A percentile compares a stretch with the other conserved stretches of the same genome.
These are phyloP conservation scores for Hanseniaspora mollemarum DNA, from an alignment of 805 yeast genomes.

Conservation along the genomic window DNA sequence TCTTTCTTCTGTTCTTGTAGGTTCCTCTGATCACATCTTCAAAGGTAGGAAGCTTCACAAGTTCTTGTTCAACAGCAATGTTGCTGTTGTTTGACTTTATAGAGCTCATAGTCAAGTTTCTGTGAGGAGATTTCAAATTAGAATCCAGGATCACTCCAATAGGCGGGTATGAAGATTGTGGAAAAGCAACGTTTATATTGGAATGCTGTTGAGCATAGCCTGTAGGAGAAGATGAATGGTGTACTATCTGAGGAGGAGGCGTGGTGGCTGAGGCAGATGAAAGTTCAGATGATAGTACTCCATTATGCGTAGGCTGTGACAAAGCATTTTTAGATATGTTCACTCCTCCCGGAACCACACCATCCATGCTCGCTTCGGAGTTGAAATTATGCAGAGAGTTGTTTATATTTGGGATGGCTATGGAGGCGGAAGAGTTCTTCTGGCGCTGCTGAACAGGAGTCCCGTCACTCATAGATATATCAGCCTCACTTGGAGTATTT, in stretches of 20 bases:
- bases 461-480: conserved; percentile 17
- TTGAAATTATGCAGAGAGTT: conserved; percentile 30
- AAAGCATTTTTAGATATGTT: background rate
- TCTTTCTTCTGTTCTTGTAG: background rate
- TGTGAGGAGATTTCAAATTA: conserved; percentile 17
- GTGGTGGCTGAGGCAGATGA: background rate
- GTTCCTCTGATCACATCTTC: conserved; percentile 51
- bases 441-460: conserved; percentile 14
- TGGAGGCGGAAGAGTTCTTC: conserved; percentile 22
- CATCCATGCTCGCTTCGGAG: background rate
- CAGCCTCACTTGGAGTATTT: conserved; percentile 16
- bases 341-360: background rate
- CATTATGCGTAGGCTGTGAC: background rate
- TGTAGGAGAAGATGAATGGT: background rate
- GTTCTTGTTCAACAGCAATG: conserved; percentile 83
- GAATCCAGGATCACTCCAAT: conserved; percentile 13
- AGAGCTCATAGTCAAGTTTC: conserved; percentile 28
- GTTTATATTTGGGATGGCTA: conserved; percentile 27
- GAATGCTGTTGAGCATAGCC: background rate
- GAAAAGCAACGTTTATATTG: conserved; percentile 14
- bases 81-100: conserved; percentile 56
- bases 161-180: conserved; percentile 17
- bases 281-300: background rate
- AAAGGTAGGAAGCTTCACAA: conserved; percentile 55
- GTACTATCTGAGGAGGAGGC: background rate